Evolutionary conservation across 495 filamentous ascomycete species (phyloP).

Genomic region (Xanthoparmelia taractica): DNA sequence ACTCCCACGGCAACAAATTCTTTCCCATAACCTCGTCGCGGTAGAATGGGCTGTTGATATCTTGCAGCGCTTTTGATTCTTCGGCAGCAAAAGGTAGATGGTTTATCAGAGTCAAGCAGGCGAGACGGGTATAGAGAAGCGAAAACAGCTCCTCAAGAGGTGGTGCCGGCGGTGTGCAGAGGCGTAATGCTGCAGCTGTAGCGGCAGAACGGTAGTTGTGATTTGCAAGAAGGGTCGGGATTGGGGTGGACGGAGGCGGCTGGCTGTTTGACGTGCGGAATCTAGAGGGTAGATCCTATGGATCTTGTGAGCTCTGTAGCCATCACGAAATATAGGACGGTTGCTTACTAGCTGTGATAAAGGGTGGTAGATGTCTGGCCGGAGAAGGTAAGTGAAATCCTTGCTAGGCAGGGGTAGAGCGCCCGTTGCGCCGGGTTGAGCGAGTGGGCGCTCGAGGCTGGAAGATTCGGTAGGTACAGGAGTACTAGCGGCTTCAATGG

Average conservation of each 20-base stretch:
- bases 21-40: conserved; percentile 45
- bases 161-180: conserved; percentile 48
- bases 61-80: conserved; percentile 76
- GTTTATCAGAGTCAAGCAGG: conserved; percentile 68
- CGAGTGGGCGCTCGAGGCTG: conserved; percentile 29
- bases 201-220: conserved; percentile 68
- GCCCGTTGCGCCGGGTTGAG: conserved; percentile 21
- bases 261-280: conserved; percentile 44
- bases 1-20: conserved; percentile 63
- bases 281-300: conserved; percentile 42
- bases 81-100: conserved; percentile 69
- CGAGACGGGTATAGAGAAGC: conserved; percentile 73
- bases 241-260: conserved; percentile 41
- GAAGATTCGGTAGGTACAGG: conserved; percentile 19
- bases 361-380: conserved; percentile 68
- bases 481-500: conserved; percentile 8
- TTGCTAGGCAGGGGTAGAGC: conserved; percentile 38
- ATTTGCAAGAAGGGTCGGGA: conserved; percentile 46
- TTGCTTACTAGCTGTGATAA: conserved; percentile 8
- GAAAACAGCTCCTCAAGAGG: conserved; percentile 62
- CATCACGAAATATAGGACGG: neutral
- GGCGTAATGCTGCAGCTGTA: conserved; percentile 60
- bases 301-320: conserved; percentile 18
- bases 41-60: conserved; percentile 64
- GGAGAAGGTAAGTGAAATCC: conserved; percentile 72